phyloP scores from a whole-genome alignment of 371 early-diverging fungal genomes.

The Apophysomyces variabilis region DNA sequence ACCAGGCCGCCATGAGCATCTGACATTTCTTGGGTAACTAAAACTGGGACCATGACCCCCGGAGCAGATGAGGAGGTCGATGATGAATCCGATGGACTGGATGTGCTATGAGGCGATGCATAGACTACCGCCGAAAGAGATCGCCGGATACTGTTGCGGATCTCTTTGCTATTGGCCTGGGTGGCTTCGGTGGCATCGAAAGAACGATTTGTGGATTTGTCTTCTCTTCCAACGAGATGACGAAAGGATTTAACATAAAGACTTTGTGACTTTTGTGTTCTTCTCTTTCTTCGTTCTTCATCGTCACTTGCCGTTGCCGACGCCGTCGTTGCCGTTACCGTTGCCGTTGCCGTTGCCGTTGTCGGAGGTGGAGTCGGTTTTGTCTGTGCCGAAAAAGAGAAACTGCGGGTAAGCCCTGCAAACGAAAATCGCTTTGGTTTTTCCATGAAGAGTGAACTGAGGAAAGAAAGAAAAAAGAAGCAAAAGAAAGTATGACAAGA shows the following conservation, averaged over 20 bases:
- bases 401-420: slow-evolving; percentile 31
- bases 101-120: slow-evolving; percentile 34
- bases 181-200: slow-evolving; percentile 36
- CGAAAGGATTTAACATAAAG: slow-evolving; percentile 42
- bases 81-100: background rate
- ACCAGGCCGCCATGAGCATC: slow-evolving; percentile 41
- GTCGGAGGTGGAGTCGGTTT: slow-evolving; percentile 9
- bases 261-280: slow-evolving; percentile 44
- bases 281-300: slow-evolving; percentile 17
- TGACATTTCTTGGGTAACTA: slow-evolving; percentile 41
- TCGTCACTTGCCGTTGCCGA: slow-evolving; percentile 12
- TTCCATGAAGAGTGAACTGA: background rate
- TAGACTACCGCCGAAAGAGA: slow-evolving; percentile 46
- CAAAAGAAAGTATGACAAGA: background rate
- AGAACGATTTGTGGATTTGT: background rate
- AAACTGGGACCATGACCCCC: slow-evolving; percentile 34
- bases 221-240: slow-evolving; percentile 15
- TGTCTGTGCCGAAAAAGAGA: slow-evolving; percentile 20
- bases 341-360: slow-evolving; percentile 8
- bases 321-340: slow-evolving; percentile 7
- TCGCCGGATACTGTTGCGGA: slow-evolving; percentile 38
- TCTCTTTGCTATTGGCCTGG: slow-evolving; percentile 36
- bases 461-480: background rate
- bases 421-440: slow-evolving; percentile 45
- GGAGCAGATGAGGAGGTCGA: background rate